Percentiles rank a stretch among this genome's conserved stretches.
phyloP scores from a whole-genome alignment of 2,329 filamentous ascomycete species.

The Clarireedia monteithiana region DNA sequence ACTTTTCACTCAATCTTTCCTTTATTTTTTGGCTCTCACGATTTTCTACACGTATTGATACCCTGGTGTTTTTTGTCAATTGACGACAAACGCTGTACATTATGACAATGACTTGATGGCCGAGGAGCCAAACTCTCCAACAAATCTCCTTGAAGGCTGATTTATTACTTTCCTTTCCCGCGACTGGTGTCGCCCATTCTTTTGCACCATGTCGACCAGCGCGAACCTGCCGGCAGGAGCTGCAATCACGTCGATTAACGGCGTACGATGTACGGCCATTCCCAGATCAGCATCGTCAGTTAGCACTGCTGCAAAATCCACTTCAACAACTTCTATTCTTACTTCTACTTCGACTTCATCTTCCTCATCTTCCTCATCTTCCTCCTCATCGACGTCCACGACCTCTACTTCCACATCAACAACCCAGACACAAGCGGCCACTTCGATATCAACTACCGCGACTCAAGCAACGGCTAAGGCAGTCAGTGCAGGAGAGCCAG shows the following conservation, averaged over 20 bases:
- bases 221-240: slow-evolving; percentile 37
- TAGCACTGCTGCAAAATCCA: slow-evolving; percentile 1
- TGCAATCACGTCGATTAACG: slow-evolving; percentile 42
- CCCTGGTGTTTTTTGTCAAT: background rate
- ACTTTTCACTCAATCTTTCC: too few species aligned
- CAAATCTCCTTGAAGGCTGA: slow-evolving; percentile 22
- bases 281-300: slow-evolving; percentile 30
- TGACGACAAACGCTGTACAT: background rate
- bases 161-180: slow-evolving; percentile 19
- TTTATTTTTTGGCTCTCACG: slow-evolving; percentile 10
- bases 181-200: slow-evolving; percentile 22
- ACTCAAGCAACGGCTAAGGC: slow-evolving; percentile 34
- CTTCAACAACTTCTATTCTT: background rate
- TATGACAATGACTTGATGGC: slow-evolving; percentile 22
- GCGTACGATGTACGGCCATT: slow-evolving; percentile 47
- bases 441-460: slow-evolving; percentile 33
- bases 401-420: slow-evolving; percentile 1
- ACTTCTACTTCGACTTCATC: background rate
- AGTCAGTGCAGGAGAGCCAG: slow-evolving; percentile 1
- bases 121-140: slow-evolving; percentile 17
- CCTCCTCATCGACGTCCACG: background rate
- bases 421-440: slow-evolving; percentile 3
- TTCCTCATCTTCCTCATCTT: background rate
- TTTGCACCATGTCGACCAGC: slow-evolving; percentile 34
- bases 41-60: background rate